Conservation (phyloP, 345 rosid genomes). For the Lepidium aucheri region DNA sequence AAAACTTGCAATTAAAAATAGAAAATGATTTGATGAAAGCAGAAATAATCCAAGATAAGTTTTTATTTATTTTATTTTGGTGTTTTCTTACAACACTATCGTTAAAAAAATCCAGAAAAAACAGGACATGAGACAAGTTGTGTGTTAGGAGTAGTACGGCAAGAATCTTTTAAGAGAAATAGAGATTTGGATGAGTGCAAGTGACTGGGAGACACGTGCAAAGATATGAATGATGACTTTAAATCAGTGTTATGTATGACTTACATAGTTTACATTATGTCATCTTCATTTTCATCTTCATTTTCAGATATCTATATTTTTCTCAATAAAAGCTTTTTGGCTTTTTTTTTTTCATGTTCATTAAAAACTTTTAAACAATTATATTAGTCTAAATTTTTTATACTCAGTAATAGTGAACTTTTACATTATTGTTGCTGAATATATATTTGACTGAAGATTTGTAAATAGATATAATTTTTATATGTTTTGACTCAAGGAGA, state of each 20-base stretch:
- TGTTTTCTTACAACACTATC: no score
- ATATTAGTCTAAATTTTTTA: not conserved
- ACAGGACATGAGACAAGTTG: slow-evolving; percentile 25
- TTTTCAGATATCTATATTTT: not conserved
- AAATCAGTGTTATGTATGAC: slow-evolving; percentile 11
- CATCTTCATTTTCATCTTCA: slow-evolving; percentile 10
- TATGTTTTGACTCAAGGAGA: not conserved
- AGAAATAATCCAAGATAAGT: not conserved
- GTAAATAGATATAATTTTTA: no score
- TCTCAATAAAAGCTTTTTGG: not conserved
- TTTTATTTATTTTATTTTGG: no score
- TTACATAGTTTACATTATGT: slow-evolving; percentile 5
- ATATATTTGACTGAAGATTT: not conserved
- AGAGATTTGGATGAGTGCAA: slow-evolving; percentile 16
- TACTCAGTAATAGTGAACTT: not conserved
- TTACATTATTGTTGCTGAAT: not conserved
- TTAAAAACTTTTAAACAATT: not conserved
- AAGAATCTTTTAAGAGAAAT: slow-evolving; percentile 10
- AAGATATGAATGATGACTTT: slow-evolving; percentile 26
- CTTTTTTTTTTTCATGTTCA: not conserved
- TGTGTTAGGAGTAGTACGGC: slow-evolving; percentile 14
- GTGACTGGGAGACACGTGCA: slow-evolving; percentile 23
- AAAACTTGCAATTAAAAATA: not conserved
- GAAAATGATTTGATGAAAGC: not conserved
- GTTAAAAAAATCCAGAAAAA: not conserved